Evolutionary conservation across 2,329 filamentous ascomycete genomes (phyloP), one percentile per base, ranked within the genome.

Genomic region (Dothiorella sarmentorum): DNA sequence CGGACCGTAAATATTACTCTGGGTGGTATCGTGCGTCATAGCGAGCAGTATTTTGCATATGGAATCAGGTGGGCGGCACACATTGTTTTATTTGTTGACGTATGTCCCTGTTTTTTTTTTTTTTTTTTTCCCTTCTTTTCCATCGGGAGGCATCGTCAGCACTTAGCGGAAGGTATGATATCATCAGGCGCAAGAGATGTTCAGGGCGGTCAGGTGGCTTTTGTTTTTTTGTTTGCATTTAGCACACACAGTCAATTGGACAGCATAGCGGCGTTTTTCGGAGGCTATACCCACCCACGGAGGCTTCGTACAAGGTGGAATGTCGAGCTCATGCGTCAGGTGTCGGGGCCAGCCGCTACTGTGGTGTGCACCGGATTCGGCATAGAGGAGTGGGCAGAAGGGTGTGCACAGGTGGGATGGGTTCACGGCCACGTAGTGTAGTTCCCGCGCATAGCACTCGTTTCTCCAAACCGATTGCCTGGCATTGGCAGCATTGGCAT

Each of bases 181-280:
- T 58, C 55, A 58, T 58, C 26, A 37, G 42, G 55, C 55, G 55
- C 44, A 58, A 49, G 43, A n/a, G n/a, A n/a, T n/a, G n/a, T n/a
- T n/a, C n/a, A n/a, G n/a, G n/a, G n/a, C n/a, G n/a, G n/a, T n/a
- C 29, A 31, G 13, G 15, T 47, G 6, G 7, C 24, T 47, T 33
- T 38, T 17, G 9, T 49, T 20, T 37, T 53, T 7, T 20, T 18
- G 29, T 29, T 37, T 20, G 33, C 49, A 53, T 40, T 4, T 24
- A 11, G 49, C 49, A 3, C 27, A 22, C 24, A 35, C 49, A n/a
- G 15, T 40, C 35, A 29, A 53, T 53, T 53, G 49, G 49, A 26
- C 22, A 35, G 33, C 33, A 15, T 20, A n/a, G 49, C 49, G 49
- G 22, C 24, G 35, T 42, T 51, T 40, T 53, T 29, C 37, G 49